Evolutionary conservation across 495 filamentous ascomycete genomes (phyloP).

Genomic region (Lophiotrema nucula): DNA sequence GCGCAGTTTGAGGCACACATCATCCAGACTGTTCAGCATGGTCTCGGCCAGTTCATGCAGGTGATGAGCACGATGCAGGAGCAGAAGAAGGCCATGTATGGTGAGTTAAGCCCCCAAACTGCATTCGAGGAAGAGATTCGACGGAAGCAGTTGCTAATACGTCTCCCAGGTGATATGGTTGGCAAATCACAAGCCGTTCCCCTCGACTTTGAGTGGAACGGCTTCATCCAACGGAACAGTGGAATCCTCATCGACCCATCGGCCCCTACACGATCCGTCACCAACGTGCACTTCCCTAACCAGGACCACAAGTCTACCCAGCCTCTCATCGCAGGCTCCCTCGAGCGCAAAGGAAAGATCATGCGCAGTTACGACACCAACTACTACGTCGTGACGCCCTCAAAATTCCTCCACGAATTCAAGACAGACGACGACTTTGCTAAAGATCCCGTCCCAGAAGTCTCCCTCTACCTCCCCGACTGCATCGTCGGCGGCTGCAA

Average conservation of each 20-base stretch:
- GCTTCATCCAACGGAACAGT: conserved; percentile 68
- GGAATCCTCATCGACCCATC: conserved; percentile 77
- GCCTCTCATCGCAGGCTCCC: conserved; percentile 77
- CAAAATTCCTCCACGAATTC: conserved; percentile 90
- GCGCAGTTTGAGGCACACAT: conserved; percentile 84
- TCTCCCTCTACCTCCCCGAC: conserved; percentile 90
- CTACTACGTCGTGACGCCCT: conserved; percentile 87
- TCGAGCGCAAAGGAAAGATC: conserved; percentile 72
- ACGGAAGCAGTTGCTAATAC: no score
- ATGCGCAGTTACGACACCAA: conserved; percentile 72
- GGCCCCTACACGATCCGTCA: conserved; percentile 65
- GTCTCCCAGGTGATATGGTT: conserved; percentile 61
- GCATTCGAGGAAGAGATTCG: no score
- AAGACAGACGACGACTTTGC: conserved; percentile 85
- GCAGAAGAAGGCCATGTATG: conserved; percentile 71
- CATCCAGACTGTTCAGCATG: conserved; percentile 75
- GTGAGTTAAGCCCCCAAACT: conserved; percentile 80
- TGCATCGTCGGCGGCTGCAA: conserved; percentile 72
- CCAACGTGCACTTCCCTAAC: conserved; percentile 79
- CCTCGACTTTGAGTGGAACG: conserved; percentile 88
- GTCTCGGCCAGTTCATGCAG: conserved; percentile 75
- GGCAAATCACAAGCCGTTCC: conserved; percentile 74
- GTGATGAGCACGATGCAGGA: conserved; percentile 78
- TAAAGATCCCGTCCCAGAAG: conserved; percentile 77
- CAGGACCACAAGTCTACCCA: conserved; percentile 77